Evolutionary conservation across 139 green algal species (phyloP), one percentile per base, ranked within the genome.

Genomic region (Gonium pectorale): DNA sequence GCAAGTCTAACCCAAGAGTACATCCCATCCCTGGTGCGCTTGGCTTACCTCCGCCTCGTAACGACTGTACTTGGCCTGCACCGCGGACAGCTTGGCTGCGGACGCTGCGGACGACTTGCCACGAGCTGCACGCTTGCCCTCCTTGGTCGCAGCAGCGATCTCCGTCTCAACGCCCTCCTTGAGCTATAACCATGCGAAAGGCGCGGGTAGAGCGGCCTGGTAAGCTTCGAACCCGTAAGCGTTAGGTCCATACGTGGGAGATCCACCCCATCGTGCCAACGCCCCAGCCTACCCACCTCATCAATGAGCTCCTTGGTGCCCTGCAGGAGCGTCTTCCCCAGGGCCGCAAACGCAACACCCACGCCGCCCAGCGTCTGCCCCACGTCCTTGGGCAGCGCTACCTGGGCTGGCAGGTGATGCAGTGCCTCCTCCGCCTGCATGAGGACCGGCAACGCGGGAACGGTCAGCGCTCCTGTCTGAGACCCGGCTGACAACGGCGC

Each of bases 301-400:
- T 95, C 92, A 54, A 97, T 88, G 0, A 97, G 64, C 78, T 97
- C 93, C 33, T 89, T 85, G 2, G 93, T 97, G 81, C 92, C 92
- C 59, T 66, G 44, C 15, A 94, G 70, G 2, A 93, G 75, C 31
- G 72, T 87, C 70, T 91, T 79, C 19, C 91, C 88, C 43, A 94
- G 87, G 29, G 71, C 24, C 3, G 70, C 60, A 31, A 94, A 69
- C 0, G 88, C 89, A 0, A 46, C 43, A 33, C 91, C 81, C 19
- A 92, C 86, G 5, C 81, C 52, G 35, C 80, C 44, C 49, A 90
- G 52, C 2, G 72, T 75, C 8, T 78, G 63, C 15, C 46, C 84
- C 40, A 83, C 68, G 37, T 73, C 74, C 44, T 64, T 52, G 21
- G 51, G 68, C 31, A 73, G 40, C 3, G 40, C 26, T 5, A 44